A percentile compares a stretch with the other conserved stretches of the same genome.
Conservation (phyloP, 257 asterid species). For the Capsicum rhomboideum region DNA sequence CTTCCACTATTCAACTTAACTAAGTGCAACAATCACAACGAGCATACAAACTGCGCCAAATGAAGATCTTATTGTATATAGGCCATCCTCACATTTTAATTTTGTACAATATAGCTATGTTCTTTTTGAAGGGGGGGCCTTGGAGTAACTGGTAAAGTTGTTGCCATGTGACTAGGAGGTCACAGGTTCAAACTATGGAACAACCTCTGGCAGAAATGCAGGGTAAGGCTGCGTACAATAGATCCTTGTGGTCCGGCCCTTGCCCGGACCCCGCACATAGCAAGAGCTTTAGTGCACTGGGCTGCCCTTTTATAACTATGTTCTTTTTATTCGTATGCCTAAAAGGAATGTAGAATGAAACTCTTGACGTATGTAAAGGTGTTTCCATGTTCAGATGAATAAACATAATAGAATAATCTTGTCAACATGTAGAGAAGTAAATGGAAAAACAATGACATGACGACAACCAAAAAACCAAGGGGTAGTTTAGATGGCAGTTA, state of each 20-base stretch:
- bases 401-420: not conserved
- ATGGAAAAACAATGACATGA: not conserved
- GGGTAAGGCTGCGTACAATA: too few species aligned
- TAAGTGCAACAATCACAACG: not conserved
- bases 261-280: too few species aligned
- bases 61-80: not conserved
- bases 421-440: not conserved
- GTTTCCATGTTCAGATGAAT: not conserved
- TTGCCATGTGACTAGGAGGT: too few species aligned
- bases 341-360: not conserved
- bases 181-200: too few species aligned
- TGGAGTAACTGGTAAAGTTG: too few species aligned
- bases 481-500: not conserved
- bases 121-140: not conserved
- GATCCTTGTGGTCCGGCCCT: too few species aligned
- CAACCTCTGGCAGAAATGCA: too few species aligned
- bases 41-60: not conserved
- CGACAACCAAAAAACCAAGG: not conserved
- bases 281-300: too few species aligned
- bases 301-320: too few species aligned
- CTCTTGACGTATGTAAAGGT: not conserved
- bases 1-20: not conserved
- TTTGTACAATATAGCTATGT: not conserved
- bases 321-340: not conserved
- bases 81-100: not conserved